Evolutionary conservation across 495 filamentous ascomycete genomes (phyloP).

Genomic region (Hypoxylon fuscum): DNA sequence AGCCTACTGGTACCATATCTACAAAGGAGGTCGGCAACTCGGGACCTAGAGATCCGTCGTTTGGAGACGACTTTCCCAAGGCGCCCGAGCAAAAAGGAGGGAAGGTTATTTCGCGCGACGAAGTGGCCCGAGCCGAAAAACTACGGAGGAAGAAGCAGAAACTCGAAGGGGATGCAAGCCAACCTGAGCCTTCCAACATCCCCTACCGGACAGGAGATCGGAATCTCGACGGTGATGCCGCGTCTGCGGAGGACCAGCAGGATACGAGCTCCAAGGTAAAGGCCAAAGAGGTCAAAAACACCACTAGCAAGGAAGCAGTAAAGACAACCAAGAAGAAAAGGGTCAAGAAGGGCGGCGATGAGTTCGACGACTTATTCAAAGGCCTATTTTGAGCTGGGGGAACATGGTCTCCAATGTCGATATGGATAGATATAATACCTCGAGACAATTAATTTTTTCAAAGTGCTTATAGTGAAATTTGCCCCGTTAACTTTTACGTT

Average conservation of each 20-base stretch:
- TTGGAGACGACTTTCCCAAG: neutral
- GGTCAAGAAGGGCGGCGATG: constrained; percentile 42
- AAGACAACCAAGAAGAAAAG: constrained; percentile 38
- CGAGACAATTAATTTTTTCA: neutral
- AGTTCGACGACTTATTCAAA: constrained; percentile 52
- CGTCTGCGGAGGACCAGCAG: neutral
- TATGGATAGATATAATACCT: neutral
- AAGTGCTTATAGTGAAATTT: too few species aligned
- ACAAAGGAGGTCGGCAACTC: neutral
- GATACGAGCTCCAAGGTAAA: constrained; percentile 8
- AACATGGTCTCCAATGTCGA: neutral
- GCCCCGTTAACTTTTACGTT: too few species aligned
- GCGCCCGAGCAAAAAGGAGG: constrained; percentile 1
- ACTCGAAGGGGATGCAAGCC: neutral
- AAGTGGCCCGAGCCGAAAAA: constrained; percentile 14
- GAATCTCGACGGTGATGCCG: neutral
- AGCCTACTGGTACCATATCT: neutral
- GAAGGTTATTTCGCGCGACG: constrained; percentile 19
- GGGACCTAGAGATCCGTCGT: neutral
- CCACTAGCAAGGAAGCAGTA: too few species aligned
- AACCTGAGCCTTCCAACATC: neutral
- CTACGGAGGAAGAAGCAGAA: constrained; percentile 14
- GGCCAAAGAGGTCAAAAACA: neutral
- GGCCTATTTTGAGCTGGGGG: constrained; percentile 24
- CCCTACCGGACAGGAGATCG: neutral